phyloP scores from a whole-genome alignment of 371 early-diverging fungal species.

The Mucor lusitanicus region DNA sequence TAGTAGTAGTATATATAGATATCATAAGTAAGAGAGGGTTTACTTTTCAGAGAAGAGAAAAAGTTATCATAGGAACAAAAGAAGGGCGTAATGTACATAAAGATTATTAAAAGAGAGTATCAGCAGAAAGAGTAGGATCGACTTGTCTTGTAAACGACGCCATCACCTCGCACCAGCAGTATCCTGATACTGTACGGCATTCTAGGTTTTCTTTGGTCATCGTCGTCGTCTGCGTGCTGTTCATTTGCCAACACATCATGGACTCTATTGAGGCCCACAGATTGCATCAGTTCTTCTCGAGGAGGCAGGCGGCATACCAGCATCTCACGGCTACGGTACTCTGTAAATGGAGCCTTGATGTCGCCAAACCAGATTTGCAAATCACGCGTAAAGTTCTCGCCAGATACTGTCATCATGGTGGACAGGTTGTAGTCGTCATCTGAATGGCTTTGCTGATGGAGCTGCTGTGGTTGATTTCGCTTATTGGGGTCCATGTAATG shows the following conservation, averaged over 20 bases:
- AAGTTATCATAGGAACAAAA: background rate
- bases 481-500: background rate
- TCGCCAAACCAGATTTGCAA: slow-evolving; percentile 73
- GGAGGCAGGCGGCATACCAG: slow-evolving; percentile 34
- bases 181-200: slow-evolving; percentile 45
- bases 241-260: slow-evolving; percentile 3
- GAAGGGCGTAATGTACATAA: background rate
- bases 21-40: background rate
- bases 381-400: slow-evolving; percentile 68
- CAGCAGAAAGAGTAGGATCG: slow-evolving; percentile 13
- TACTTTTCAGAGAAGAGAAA: background rate
- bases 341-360: slow-evolving; percentile 31
- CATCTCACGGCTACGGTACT: slow-evolving; percentile 42
- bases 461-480: background rate
- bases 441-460: background rate
- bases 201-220: background rate
- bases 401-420: slow-evolving; percentile 30
- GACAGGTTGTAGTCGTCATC: background rate
- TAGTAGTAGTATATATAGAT: background rate
- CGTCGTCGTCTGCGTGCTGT: background rate
- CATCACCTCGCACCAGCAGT: slow-evolving; percentile 62
- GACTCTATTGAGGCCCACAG: slow-evolving; percentile 4
- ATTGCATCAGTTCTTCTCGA: slow-evolving; percentile 23
- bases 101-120: background rate
- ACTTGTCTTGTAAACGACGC: slow-evolving; percentile 65